Percentiles rank a stretch among this genome's conserved stretches.
These are phyloP conservation scores for Aspergillus phoenicis DNA, from an alignment of 2,329 filamentous ascomycete species.

Conservation along the genomic window DNA sequence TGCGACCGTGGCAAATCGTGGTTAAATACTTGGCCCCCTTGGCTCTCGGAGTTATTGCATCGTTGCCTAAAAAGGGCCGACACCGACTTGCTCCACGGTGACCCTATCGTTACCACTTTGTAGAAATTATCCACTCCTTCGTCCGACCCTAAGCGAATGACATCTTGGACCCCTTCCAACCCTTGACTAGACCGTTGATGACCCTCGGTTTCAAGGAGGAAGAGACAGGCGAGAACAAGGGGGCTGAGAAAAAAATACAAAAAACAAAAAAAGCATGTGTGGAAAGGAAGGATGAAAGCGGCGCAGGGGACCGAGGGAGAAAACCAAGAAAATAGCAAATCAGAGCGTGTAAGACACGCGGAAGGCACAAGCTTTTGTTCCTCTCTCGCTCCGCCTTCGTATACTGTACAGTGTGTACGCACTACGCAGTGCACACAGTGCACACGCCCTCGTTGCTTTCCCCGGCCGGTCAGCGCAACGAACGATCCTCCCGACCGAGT, in stretches of 20 bases:
- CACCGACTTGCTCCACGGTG: not conserved
- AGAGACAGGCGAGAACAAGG: not conserved
- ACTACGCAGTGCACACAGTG: not conserved
- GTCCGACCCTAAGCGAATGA: not conserved
- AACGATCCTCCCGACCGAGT: constrained; percentile 16
- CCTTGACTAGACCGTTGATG: not conserved
- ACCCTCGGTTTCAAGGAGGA: not conserved
- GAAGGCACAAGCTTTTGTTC: constrained; percentile 17
- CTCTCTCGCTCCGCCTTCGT: constrained; percentile 7
- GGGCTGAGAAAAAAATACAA: not conserved
- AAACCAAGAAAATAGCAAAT: not conserved
- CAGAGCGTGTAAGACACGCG: constrained; percentile 4
- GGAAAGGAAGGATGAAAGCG: not conserved
- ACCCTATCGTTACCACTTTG: not conserved
- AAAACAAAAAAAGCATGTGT: not conserved
- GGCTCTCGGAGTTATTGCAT: not conserved
- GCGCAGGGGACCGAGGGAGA: constrained; percentile 4
- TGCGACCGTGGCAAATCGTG: constrained; percentile 10
- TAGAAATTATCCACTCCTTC: not conserved
- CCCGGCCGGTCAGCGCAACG: constrained; percentile 11
- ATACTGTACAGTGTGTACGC: constrained; percentile 1
- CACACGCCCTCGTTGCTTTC: constrained; percentile 14
- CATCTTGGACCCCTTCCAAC: not conserved
- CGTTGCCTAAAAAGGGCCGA: constrained; percentile 7
- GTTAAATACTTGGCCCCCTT: constrained; percentile 13